These are phyloP conservation scores for Starmerella gropengiesseri DNA, from an alignment of 805 yeast genomes.

Conservation along the genomic window DNA sequence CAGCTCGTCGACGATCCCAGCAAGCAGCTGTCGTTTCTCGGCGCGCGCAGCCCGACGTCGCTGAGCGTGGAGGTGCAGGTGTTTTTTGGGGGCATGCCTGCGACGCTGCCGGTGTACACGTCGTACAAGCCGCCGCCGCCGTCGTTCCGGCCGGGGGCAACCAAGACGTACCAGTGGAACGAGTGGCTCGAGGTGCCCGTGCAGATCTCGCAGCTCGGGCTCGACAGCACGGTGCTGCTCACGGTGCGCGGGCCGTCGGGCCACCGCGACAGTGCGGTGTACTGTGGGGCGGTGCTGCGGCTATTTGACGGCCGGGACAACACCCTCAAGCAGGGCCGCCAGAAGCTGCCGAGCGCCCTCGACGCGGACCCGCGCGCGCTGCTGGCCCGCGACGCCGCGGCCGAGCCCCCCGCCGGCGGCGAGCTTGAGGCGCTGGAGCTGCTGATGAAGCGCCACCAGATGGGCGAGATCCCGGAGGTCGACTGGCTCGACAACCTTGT, in stretches of 20 bases:
- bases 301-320: constrained; percentile 47
- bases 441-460: constrained; percentile 50
- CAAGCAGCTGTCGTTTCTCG: constrained; percentile 29
- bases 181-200: constrained; percentile 67
- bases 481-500: constrained; percentile 70
- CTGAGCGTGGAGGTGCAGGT: constrained; percentile 38
- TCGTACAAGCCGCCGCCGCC: constrained; percentile 36
- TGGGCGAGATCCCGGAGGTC: constrained; percentile 48
- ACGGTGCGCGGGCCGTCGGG: constrained; percentile 60
- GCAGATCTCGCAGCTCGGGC: constrained; percentile 56
- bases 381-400: background rate
- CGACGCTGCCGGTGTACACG: constrained; percentile 42
- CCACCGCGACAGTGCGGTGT: constrained; percentile 34
- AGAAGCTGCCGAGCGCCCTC: constrained; percentile 34
- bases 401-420: background rate
- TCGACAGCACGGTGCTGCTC: constrained; percentile 48
- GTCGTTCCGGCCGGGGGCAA: constrained; percentile 9
- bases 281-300: constrained; percentile 50
- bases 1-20: constrained; percentile 40
- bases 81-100: constrained; percentile 35
- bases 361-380: constrained; percentile 11
- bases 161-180: constrained; percentile 45
- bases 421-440: constrained; percentile 43
- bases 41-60: constrained; percentile 22
- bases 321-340: constrained; percentile 62